Evolutionary conservation across 345 rosid species (phyloP).

Genomic region (Tarenaya hassleriana): DNA sequence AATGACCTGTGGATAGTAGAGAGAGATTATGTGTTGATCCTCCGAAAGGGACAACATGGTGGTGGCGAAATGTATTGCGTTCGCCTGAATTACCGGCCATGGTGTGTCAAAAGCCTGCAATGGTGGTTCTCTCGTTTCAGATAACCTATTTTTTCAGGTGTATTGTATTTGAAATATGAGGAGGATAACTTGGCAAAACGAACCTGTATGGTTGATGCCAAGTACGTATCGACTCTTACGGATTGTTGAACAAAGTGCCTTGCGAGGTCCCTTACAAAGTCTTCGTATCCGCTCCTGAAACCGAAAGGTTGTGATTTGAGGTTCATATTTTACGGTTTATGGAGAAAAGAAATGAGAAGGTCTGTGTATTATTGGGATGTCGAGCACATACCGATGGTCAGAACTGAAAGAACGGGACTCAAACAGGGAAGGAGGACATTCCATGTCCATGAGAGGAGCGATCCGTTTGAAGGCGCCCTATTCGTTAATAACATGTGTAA

Average conservation of each 20-base stretch:
- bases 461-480: slow-evolving; percentile 68
- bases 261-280: slow-evolving; percentile 70
- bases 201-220: slow-evolving; percentile 89
- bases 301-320: slow-evolving; percentile 9
- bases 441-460: slow-evolving; percentile 59
- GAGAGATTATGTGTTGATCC: slow-evolving; percentile 62
- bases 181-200: slow-evolving; percentile 5
- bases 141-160: no score
- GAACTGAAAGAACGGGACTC: slow-evolving; percentile 54
- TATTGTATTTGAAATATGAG: background rate
- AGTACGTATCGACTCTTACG: slow-evolving; percentile 62
- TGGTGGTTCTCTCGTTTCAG: slow-evolving; percentile 13
- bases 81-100: slow-evolving; percentile 89
- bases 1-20: slow-evolving; percentile 66
- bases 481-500: slow-evolving; percentile 19
- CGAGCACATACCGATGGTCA: slow-evolving; percentile 56
- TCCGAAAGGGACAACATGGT: slow-evolving; percentile 75
- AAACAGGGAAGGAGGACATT: slow-evolving; percentile 44
- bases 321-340: background rate
- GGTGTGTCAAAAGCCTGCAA: slow-evolving; percentile 90
- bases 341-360: slow-evolving; percentile 8
- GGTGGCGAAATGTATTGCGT: slow-evolving; percentile 82
- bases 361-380: slow-evolving; percentile 7
- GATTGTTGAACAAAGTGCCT: slow-evolving; percentile 53
- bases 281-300: slow-evolving; percentile 69